A percentile compares a stretch with the other conserved stretches of the same genome.
Evolutionary conservation across 2,329 filamentous ascomycete genomes (phyloP).

Genomic region (Neopestalotiopsis clavispora): DNA sequence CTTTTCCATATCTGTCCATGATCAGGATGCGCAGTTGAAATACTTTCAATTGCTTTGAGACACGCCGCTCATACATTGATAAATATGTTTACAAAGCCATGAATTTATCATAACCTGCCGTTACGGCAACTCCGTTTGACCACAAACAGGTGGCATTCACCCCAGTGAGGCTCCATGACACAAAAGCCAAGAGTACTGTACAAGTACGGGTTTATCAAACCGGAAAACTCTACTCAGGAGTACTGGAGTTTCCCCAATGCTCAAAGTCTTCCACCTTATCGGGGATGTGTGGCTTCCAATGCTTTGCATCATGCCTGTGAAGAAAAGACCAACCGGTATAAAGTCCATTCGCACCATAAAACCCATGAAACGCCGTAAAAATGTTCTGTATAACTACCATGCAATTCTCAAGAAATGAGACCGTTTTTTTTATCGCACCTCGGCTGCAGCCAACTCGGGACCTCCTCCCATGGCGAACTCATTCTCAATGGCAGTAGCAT

Average conservation of each 20-base stretch:
- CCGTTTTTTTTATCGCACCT: slow-evolving; percentile 31
- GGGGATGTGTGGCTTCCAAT: neutral
- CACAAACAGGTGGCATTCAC: neutral
- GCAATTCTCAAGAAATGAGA: neutral
- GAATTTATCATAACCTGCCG: neutral
- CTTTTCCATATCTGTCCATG: too few relatives aligned
- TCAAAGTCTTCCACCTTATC: neutral
- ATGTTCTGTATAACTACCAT: neutral
- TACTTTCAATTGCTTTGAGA: too few relatives aligned
- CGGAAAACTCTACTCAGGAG: neutral
- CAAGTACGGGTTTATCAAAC: neutral
- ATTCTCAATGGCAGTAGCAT: slow-evolving; percentile 61
- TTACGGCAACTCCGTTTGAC: neutral
- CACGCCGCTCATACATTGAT: neutral
- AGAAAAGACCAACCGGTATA: neutral
- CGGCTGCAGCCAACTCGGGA: slow-evolving; percentile 61
- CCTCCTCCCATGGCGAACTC: slow-evolving; percentile 65
- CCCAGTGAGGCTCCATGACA: neutral
- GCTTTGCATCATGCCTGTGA: neutral
- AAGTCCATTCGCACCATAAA: neutral
- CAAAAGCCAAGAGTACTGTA: too few relatives aligned
- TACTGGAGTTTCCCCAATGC: neutral
- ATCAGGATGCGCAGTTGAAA: too few relatives aligned
- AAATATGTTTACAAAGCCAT: neutral
- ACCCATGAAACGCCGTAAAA: neutral